These are phyloP conservation scores for Flagelloscypha sp. DNA, from an alignment of 768 basidiomycete species.

Conservation along the genomic window DNA sequence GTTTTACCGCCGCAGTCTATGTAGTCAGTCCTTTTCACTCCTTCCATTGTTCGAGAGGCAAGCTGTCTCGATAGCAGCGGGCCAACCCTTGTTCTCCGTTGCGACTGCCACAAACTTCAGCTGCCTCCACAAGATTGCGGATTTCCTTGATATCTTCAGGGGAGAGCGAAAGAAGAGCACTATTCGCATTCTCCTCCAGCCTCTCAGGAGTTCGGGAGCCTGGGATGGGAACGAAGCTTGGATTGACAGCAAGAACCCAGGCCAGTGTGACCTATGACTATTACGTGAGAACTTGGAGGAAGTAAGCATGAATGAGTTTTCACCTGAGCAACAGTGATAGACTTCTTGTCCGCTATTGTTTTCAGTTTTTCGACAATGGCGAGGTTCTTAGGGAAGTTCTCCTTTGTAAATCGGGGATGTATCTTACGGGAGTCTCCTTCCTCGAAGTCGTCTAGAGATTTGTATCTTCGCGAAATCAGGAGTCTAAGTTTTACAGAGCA, in stretches of 20 bases:
- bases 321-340: no score
- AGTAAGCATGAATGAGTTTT: no score
- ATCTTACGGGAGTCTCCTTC: conserved; percentile 19
- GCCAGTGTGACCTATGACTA: conserved; percentile 25
- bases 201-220: conserved; percentile 22
- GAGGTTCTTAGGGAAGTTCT: conserved; percentile 26
- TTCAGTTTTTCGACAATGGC: conserved; percentile 24
- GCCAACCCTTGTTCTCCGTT: no score
- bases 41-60: no score
- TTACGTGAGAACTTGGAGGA: no score
- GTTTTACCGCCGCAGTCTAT: no score
- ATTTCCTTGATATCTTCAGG: conserved; percentile 19
- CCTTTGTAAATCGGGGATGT: conserved; percentile 22
- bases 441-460: conserved; percentile 17
- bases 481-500: not conserved
- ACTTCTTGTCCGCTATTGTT: conserved; percentile 20
- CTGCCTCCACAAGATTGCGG: conserved; percentile 16
- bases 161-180: conserved; percentile 15
- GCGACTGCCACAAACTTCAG: conserved; percentile 14
- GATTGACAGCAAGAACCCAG: conserved; percentile 23
- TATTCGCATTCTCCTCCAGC: conserved; percentile 26
- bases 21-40: no score
- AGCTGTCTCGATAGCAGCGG: no score
- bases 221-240: conserved; percentile 27
- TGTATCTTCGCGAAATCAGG: not conserved